phyloP scores from a whole-genome alignment of 257 asterid species.

The Solanum dulcamara region DNA sequence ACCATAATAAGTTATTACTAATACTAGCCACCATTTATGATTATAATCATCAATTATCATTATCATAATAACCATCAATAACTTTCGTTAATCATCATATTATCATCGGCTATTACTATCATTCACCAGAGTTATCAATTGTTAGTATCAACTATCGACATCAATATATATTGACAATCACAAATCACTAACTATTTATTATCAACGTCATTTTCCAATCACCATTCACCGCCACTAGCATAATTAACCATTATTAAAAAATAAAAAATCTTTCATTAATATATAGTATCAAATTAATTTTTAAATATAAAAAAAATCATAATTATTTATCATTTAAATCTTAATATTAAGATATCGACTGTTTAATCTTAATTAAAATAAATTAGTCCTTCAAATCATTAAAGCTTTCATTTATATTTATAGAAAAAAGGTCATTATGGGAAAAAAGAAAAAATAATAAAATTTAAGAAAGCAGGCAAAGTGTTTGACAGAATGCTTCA shows the following conservation, averaged over 20 bases:
- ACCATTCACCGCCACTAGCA: neutral
- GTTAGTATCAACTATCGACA: neutral
- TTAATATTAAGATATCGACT: too few relatives aligned
- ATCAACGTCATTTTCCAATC: neutral
- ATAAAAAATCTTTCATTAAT: neutral
- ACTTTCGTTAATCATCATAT: neutral
- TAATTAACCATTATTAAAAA: neutral
- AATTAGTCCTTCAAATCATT: too few relatives aligned
- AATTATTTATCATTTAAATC: too few relatives aligned
- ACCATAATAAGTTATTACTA: too few relatives aligned
- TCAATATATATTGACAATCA: neutral
- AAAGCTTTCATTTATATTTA: neutral
- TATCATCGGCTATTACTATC: neutral
- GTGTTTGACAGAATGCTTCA: conserved; percentile 31
- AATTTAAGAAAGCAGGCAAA: neutral
- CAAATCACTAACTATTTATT: neutral
- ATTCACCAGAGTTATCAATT: neutral
- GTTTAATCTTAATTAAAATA: neutral
- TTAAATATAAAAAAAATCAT: neutral
- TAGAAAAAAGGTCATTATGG: neutral
- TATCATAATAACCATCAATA: neutral
- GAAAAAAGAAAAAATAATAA: too few relatives aligned
- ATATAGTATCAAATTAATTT: neutral
- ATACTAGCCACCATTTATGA: neutral
- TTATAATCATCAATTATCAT: neutral